These are phyloP conservation scores for Candida succiphila DNA, from an alignment of 805 yeast species.

Conservation along the genomic window DNA sequence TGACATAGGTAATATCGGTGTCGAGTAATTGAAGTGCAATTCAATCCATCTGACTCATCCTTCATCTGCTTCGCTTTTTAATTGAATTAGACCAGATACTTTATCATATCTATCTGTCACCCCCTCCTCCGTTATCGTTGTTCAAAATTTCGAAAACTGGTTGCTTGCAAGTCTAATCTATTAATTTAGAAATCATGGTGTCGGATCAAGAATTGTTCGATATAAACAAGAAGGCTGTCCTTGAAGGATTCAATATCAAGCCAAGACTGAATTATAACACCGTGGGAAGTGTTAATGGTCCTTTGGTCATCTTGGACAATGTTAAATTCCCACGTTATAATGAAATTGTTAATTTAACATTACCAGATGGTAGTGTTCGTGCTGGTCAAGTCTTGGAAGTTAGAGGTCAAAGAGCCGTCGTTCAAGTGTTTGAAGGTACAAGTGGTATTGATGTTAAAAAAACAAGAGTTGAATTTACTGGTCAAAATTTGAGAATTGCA, in stretches of 20 bases:
- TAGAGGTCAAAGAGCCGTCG: constrained; percentile 93
- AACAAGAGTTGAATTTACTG: constrained; percentile 95
- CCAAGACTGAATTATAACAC: constrained; percentile 93
- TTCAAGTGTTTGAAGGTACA: constrained; percentile 98
- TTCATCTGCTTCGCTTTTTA: too few species aligned
- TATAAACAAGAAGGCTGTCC: constrained; percentile 84
- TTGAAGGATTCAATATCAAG: constrained; percentile 82
- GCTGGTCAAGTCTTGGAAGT: constrained; percentile 99
- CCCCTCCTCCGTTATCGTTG: too few species aligned
- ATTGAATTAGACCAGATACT: too few species aligned
- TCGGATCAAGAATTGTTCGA: constrained; percentile 43
- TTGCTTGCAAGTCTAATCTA: background rate
- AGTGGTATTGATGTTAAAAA: constrained; percentile 98
- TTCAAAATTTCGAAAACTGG: too few species aligned
- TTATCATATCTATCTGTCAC: too few species aligned
- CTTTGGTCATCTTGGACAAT: constrained; percentile 82
- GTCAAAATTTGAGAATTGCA: constrained; percentile 84
- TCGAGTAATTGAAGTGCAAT: too few species aligned
- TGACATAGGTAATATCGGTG: too few species aligned
- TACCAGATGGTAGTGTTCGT: constrained; percentile 90
- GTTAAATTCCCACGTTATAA: constrained; percentile 86
- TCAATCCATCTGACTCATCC: too few species aligned
- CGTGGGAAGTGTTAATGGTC: constrained; percentile 98
- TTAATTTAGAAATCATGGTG: constrained; percentile 15
- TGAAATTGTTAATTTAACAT: constrained; percentile 92